Percentiles rank a stretch among this genome's conserved stretches.
phyloP scores from a whole-genome alignment of 495 filamentous ascomycete genomes.

The Copromyces sp. region DNA sequence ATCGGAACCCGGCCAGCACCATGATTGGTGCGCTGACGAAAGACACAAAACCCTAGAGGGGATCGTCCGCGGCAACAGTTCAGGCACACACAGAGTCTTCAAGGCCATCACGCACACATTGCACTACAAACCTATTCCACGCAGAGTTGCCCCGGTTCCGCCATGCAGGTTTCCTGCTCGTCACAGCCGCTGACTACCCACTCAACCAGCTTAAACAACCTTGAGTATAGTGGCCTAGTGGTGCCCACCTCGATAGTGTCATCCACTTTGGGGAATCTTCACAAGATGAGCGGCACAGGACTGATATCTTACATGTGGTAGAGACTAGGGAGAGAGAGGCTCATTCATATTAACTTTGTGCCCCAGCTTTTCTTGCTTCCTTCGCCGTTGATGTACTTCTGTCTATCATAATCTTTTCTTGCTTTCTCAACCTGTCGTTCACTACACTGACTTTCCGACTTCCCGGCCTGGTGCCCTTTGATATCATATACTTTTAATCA shows the following conservation, averaged over 20 bases:
- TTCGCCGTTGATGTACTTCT: background rate
- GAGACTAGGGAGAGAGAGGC: background rate
- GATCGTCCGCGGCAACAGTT: background rate
- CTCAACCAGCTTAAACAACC: background rate
- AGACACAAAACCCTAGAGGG: background rate
- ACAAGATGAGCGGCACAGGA: slow-evolving; percentile 12
- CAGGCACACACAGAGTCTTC: slow-evolving; percentile 3
- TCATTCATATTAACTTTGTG: background rate
- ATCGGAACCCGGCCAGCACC: background rate
- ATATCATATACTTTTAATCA: background rate
- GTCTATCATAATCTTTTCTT: background rate
- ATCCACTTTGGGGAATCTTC: slow-evolving; percentile 3
- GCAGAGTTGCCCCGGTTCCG: background rate
- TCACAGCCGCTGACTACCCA: background rate
- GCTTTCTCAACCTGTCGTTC: background rate
- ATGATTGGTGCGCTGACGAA: background rate
- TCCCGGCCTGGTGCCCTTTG: background rate
- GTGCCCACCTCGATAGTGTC: slow-evolving; percentile 1
- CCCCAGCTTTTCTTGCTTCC: background rate
- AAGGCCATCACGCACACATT: background rate
- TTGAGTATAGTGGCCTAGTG: background rate
- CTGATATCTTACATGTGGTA: slow-evolving; percentile 1
- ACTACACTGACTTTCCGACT: background rate
- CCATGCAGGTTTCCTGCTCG: background rate
- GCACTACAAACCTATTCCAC: background rate